phyloP scores from a whole-genome alignment of 2,329 filamentous ascomycete genomes.

The Colletotrichum tabaci region DNA sequence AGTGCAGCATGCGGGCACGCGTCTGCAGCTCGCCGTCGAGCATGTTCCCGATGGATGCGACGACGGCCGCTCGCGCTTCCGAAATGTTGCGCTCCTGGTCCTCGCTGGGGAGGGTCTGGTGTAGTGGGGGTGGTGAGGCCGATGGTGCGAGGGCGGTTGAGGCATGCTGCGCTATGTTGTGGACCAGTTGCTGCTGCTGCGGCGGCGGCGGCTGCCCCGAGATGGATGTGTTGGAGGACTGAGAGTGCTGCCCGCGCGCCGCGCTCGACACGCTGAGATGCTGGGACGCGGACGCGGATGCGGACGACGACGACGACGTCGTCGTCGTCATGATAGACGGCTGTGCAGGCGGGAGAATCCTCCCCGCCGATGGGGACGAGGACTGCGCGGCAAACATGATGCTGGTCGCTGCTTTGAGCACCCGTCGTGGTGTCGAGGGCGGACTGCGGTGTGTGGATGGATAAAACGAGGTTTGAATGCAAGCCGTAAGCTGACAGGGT shows the following conservation, averaged over 20 bases:
- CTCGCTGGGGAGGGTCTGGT: constrained; percentile 57
- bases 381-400: constrained; percentile 36
- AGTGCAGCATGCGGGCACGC: constrained; percentile 78
- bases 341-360: constrained; percentile 12
- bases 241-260: constrained; percentile 27
- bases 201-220: constrained; percentile 27
- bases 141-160: constrained; percentile 6
- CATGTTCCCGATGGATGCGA: constrained; percentile 77
- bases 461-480: too few species aligned
- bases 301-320: constrained; percentile 1
- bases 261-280: constrained; percentile 40
- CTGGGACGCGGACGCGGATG: constrained; percentile 1
- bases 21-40: constrained; percentile 78
- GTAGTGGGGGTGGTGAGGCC: constrained; percentile 40
- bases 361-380: constrained; percentile 29
- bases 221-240: constrained; percentile 39
- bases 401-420: neutral
- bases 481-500: neutral
- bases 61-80: constrained; percentile 71
- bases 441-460: too few species aligned
- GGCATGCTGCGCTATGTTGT: constrained; percentile 14
- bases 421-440: neutral
- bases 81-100: constrained; percentile 64
- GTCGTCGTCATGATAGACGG: constrained; percentile 29
- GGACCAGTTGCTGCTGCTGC: neutral